Evolutionary conservation across 768 basidiomycete species (phyloP).

Genomic region (Cystoderma amianthinum): DNA sequence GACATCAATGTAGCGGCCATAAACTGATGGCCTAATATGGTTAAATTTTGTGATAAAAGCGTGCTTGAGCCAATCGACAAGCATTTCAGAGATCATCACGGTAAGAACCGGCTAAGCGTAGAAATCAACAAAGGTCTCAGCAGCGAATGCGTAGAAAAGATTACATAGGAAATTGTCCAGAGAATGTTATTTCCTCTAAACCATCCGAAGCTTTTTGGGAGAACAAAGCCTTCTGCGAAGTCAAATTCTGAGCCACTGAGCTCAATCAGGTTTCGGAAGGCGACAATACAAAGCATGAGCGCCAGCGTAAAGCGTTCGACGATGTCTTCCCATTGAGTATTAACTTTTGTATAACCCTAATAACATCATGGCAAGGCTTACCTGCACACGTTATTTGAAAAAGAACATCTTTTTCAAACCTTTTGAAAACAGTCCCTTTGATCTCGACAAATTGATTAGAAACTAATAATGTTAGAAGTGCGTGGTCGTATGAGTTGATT

Average conservation of each 20-base stretch:
- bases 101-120: conserved; percentile 75
- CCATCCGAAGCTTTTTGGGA: conserved; percentile 84
- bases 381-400: conserved; percentile 99
- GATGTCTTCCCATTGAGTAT: conserved; percentile 70
- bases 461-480: conserved; percentile 86
- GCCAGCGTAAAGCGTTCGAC: conserved; percentile 93
- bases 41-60: conserved; percentile 99
- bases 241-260: conserved; percentile 87
- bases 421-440: conserved; percentile 99
- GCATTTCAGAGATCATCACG: conserved; percentile 86
- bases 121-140: not conserved
- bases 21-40: conserved; percentile 92
- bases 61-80: conserved; percentile 98
- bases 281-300: conserved; percentile 87
- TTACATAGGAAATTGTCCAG: conserved; percentile 89
- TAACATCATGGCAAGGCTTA: too few species aligned
- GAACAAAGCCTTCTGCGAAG: conserved; percentile 61
- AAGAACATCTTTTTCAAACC: conserved; percentile 96
- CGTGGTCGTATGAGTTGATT: conserved; percentile 96
- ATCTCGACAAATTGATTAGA: conserved; percentile 99
- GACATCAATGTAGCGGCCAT: conserved; percentile 92
- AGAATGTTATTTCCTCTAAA: conserved; percentile 70
- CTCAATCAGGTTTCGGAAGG: conserved; percentile 92
- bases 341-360: too few species aligned
- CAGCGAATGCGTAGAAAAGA: conserved; percentile 7